Base-by-base conservation (phyloP, 306 rosid species). In the Bauhinia variegata region DNA sequence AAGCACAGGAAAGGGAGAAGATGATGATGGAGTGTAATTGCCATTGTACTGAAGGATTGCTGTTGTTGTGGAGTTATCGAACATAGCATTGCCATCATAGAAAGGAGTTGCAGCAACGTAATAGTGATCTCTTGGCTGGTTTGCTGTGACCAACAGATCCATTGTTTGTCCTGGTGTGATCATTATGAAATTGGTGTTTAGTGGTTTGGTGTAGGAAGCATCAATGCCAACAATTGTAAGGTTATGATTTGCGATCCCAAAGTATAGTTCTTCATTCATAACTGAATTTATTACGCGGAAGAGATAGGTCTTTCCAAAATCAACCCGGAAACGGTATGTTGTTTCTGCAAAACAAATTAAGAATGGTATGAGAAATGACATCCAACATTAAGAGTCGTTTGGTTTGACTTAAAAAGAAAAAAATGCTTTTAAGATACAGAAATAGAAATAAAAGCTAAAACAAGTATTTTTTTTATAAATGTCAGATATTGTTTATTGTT, bases 141-240 rank as follows among this genome's bases (percentile, higher is more conserved):
- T 69, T 67, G 84, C 77, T 37, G 62, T 63, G 41, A 83, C 17
- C 63, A 83, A 77, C 10, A 79, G 46, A 11, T 83, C 87, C 82
- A 83, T 76, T 10, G 87, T 79, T 68, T 83, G 82, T 18, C 87
- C 87, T 6, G 87, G 87, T 10, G 73, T 31, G 47, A 79, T 83
- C 72, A 76, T 49, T 18, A 83, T 68, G 75, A 72, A 83, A 4
- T 12, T 4, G 7, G 78, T 60, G 11, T 23, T 76, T 2, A 79
- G 14, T 1, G 87, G 82, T 54, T 76, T 79, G 12, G 72, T 53
- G 73, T 83, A 83, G 37, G 75, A 36, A 0, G 70, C 87, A 34
- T 79, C 87, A 15, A 23, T 73, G 8, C 50, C 68, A 1, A 83
- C 84, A 0, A 83, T 58, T 4, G 79, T 75, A 30, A 83, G 34